These are phyloP conservation scores for Pestalotiopsis fici DNA, from an alignment of 2,329 filamentous ascomycete genomes.

Conservation along the genomic window DNA sequence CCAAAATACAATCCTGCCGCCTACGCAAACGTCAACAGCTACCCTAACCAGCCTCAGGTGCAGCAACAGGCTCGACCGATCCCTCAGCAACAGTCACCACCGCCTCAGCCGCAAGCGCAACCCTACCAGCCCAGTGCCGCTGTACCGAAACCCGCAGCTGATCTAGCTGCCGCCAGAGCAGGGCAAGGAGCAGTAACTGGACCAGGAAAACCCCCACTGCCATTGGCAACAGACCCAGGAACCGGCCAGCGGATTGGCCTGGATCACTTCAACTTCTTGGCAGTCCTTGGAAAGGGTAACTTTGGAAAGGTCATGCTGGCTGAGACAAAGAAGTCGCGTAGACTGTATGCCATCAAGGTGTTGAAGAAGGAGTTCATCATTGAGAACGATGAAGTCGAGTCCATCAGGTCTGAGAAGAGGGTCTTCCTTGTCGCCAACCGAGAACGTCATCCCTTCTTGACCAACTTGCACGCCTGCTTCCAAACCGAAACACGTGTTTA, in stretches of 20 bases:
- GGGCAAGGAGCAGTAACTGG: conserved; percentile 32
- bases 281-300: conserved; percentile 97
- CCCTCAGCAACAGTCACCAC: conserved; percentile 32
- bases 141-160: conserved; percentile 38
- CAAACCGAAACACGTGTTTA: conserved; percentile 98
- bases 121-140: conserved; percentile 31
- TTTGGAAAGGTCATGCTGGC: conserved; percentile 99
- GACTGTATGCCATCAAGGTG: conserved; percentile 97
- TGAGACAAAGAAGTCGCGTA: conserved; percentile 89
- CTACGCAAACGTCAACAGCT: conserved; percentile 66
- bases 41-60: conserved; percentile 39
- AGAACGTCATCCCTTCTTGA: conserved; percentile 92
- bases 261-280: conserved; percentile 98
- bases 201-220: conserved; percentile 57
- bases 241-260: conserved; percentile 86
- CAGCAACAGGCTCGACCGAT: conserved; percentile 39
- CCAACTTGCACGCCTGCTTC: conserved; percentile 96
- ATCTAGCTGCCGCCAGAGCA: conserved; percentile 32
- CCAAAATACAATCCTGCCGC: conserved; percentile 77
- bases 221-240: conserved; percentile 70
- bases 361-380: conserved; percentile 99
- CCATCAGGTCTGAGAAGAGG: conserved; percentile 94
- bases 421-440: conserved; percentile 97
- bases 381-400: conserved; percentile 98
- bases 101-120: conserved; percentile 28